Evolutionary conservation across 768 basidiomycete species (phyloP), one percentile per base, ranked within the genome.

Genomic region (Leccinum subgranulosum): DNA sequence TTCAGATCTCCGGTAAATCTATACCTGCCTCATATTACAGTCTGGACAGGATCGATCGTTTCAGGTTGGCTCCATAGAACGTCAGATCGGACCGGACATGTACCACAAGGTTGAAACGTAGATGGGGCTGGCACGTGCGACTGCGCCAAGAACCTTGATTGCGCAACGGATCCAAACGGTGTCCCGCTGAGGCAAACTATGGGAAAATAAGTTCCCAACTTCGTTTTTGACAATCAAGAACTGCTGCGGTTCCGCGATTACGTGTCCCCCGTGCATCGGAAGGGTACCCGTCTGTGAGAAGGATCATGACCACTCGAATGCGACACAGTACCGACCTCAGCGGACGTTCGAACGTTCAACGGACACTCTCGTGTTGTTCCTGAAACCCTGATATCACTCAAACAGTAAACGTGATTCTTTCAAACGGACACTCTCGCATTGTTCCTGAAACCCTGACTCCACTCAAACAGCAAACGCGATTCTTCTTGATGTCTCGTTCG

Each of bases 21-120:
- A 17, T 27, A 7, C n/a, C n/a, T 25, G 23, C 10, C 5, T 12
- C 21, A 25, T 17, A 2, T 3, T 25, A 25, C 17, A 31, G 17
- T 27, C 41, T 56, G 25, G 54, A 19, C 3, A 58, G 25, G 46
- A 39, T 17, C 28, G 41, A 49, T 49, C 49, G 57, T 58, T 58
- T 58, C 56, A 58, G 9, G 11, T 25, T 34, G n/a, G 14, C 4
- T 33, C 10, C 48, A 6, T 19, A 29, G n/a, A n/a, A 14, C 5
- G 21, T 27, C 48, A 29, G 29, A 11, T 29, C 29, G n/a, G 49
- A 14, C 27, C 23, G 11, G 12, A 19, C 28, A 7, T 14, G n/a
- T 28, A 25, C 1, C 25, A 25, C 55, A 12, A 19, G 17, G 43
- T 29, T 58, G 56, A 57, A 57, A 58, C 56, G 8, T 39, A 21